Evolutionary conservation across 371 early-diverging fungal species (phyloP), one percentile per base, ranked within the genome.

Genomic region (Saksenaea oblongispora): DNA sequence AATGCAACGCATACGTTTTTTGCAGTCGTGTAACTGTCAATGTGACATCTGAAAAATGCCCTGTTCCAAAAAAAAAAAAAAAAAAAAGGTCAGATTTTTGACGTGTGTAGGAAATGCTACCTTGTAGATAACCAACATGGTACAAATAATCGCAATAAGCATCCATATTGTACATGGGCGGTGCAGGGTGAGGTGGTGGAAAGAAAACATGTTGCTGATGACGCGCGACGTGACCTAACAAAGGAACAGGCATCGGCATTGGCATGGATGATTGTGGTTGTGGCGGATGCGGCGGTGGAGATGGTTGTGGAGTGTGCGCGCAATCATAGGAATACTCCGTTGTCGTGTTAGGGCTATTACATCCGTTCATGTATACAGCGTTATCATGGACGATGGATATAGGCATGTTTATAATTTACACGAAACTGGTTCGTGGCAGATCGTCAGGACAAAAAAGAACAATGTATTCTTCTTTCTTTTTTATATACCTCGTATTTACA

Each of bases 1-100:
- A 65, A 42, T 71, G 74, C 13, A 76, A 56, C 5, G 76, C 65
- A 55, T 62, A 79, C 0, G 63, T 42, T 41, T 79, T 76, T 28
- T 70, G 70, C 11, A 79, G 26, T 1, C 71, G 53, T 18, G 73
- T 70, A n/a, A 79, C 69, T 35, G 66, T 66, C 15, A 79, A 66
- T 11, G 65, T 69, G 34, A 79, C 71, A 39, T 76, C 76, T 9
- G 80, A 69, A 39, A 71, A 78, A 14, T 63, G 66, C 11, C 76
- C 78, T 78, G 36, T 3, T n/a, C n/a, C n/a, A n/a, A n/a, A n/a
- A n/a, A 55, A 41, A 24, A 31, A 17, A 9, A 44, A 17, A 42
- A 34, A 22, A 56, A 22, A 42, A 27, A 18, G 8, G 26, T 61
- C 18, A 22, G n/a, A 44, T 35, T 35, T 59, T 59, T 58, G 22